Conservation (phyloP, 495 filamentous ascomycete genomes). For the Choiromyces venosus region DNA sequence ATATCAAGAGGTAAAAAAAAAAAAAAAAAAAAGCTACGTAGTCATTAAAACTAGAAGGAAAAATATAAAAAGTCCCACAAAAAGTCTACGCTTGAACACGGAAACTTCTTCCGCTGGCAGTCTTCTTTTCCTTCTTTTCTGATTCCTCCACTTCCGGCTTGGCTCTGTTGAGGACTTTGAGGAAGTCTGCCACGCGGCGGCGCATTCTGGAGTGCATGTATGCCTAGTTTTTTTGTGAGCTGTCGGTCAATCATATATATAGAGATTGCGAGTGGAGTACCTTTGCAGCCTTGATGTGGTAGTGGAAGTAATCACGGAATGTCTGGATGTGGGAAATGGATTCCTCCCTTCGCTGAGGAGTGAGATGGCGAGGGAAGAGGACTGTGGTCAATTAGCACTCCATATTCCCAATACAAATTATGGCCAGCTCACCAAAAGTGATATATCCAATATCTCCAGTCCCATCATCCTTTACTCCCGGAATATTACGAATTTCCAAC, state of each 20-base stretch:
- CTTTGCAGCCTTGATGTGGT: slow-evolving; percentile 99
- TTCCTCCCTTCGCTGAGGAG: slow-evolving; percentile 78
- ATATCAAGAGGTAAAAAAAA: background rate
- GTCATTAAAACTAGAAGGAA: background rate
- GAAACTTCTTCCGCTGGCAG: slow-evolving; percentile 92
- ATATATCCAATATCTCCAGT: slow-evolving; percentile 88
- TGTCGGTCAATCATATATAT: background rate
- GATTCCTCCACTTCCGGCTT: slow-evolving; percentile 77
- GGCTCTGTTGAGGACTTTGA: slow-evolving; percentile 83
- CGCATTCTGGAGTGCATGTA: slow-evolving; percentile 99
- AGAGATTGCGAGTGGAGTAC: slow-evolving; percentile 45
- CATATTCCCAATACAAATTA: background rate
- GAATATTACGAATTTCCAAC: slow-evolving; percentile 78
- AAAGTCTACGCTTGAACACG: slow-evolving; percentile 56
- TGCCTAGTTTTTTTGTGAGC: slow-evolving; percentile 52
- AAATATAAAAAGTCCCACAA: background rate
- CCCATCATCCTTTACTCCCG: slow-evolving; percentile 67
- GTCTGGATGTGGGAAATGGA: slow-evolving; percentile 99
- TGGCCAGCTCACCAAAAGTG: slow-evolving; percentile 70
- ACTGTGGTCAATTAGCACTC: slow-evolving; percentile 52
- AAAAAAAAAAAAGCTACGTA: too few relatives aligned
- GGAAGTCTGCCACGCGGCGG: slow-evolving; percentile 91
- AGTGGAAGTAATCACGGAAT: slow-evolving; percentile 99
- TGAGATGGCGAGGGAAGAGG: slow-evolving; percentile 90
- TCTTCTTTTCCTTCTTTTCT: slow-evolving; percentile 97